phyloP scores from a whole-genome alignment of 75 land plant genomes.

The Cunninghamia lanceolata region DNA sequence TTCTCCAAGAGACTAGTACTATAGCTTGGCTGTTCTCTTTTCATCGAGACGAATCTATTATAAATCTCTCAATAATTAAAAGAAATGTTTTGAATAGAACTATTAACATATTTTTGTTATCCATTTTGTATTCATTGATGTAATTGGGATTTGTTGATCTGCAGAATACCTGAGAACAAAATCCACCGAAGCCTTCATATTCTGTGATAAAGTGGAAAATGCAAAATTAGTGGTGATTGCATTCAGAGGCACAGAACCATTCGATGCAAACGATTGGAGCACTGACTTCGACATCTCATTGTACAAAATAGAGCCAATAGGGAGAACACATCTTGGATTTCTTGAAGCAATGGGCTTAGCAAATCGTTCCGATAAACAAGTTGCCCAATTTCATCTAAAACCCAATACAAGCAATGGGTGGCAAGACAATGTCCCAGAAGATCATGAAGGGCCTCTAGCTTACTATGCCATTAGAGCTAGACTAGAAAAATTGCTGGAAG shows the following conservation, averaged over 20 bases:
- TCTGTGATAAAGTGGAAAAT: not conserved
- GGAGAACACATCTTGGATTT: conserved; percentile 52
- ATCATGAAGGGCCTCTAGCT: conserved; percentile 9
- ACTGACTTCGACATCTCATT: conserved; percentile 38
- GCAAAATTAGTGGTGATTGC: conserved; percentile 11
- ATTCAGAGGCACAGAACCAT: too few relatives aligned
- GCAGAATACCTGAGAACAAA: conserved; percentile 12
- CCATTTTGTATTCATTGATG: not conserved
- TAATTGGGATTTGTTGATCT: not conserved
- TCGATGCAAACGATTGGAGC: too few relatives aligned
- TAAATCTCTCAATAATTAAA: not conserved
- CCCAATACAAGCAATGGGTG: not conserved
- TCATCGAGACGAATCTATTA: too few relatives aligned
- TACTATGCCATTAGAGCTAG: conserved; percentile 36
- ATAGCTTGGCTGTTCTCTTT: too few relatives aligned
- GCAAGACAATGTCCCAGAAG: not conserved
- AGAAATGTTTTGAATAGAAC: not conserved
- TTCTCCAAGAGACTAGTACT: too few relatives aligned
- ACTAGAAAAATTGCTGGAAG: conserved; percentile 18
- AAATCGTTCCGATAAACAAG: too few relatives aligned
- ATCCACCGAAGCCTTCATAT: conserved; percentile 1
- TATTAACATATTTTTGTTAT: not conserved
- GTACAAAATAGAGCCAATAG: conserved; percentile 27
- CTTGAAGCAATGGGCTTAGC: too few relatives aligned
- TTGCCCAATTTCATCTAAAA: not conserved